Evolutionary conservation across 306 rosid species (phyloP), one percentile per base, ranked within the genome.

Genomic region (Dicorynia guianensis): DNA sequence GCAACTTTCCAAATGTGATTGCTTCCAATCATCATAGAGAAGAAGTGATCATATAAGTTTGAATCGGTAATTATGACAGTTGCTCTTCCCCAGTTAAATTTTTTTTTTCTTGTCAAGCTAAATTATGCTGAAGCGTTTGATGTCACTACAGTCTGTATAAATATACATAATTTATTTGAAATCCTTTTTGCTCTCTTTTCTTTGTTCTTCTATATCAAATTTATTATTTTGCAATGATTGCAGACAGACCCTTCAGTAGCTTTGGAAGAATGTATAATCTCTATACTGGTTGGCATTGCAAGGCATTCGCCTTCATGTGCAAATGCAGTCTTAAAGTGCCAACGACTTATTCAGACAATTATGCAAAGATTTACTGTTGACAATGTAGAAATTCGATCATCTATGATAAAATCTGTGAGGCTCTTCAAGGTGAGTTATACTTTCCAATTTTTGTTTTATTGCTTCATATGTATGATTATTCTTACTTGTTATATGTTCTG

Each of bases 261-360:
- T 64, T 79, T 90, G 83, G 99, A 92, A 85, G 97, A 90, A 71
- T 85, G 84, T 81, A 70, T 89, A 63, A 72, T 90, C 76, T 95
- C 92, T 68, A 81, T 95, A 82, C 85, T 95, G 78, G 66, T 86
- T 89, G 96, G 96, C 11, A 82, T 95, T 75, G 93, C 88, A 53
- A 89, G 99, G 90, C 97, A 95, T 85, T 95, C 99, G 74, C 97
- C 97, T 79, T 79, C 85, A 63, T 87, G 97, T 82, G 97, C 90
- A 54, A 80, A 76, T 75, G 93, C 97, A 70, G 76, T 95, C 33
- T 82, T 89, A 89, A 85, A 77, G 67, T 95, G 93, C 34, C 86
- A 85, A 76, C 86, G 97, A 85, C 93, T 95, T 49, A 59, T 95
- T 84, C 87, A 87, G 72, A 77, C 87, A 80, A 81, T 90, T 72